Percentiles rank a stretch among this genome's conserved stretches.
Conservation (phyloP, 257 asterid species). For the Phtheirospermum japonicum region DNA sequence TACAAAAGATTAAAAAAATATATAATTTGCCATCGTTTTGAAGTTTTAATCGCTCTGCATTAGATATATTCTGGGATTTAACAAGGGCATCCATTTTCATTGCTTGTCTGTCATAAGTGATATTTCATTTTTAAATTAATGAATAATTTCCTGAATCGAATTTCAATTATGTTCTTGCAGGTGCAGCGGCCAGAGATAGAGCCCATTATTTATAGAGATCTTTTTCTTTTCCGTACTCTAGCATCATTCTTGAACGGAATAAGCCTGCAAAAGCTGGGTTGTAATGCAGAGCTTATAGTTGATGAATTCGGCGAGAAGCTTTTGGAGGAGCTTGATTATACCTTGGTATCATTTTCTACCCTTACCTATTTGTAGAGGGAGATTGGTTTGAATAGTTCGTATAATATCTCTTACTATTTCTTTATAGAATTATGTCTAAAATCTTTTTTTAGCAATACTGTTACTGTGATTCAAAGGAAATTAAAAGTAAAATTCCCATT, state of each 20-base stretch:
- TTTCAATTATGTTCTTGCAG: conserved; percentile 42
- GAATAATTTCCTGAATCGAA: conserved; percentile 20
- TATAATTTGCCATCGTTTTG: background rate
- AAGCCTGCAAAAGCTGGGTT: conserved; percentile 93
- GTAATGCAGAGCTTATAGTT: conserved; percentile 95
- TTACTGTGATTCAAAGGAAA: background rate
- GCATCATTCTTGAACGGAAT: conserved; percentile 97
- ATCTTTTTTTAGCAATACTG: background rate
- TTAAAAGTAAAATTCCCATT: conserved; percentile 10
- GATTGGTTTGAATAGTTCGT: background rate
- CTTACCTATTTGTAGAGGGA: conserved; percentile 22
- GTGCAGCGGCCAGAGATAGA: conserved; percentile 97
- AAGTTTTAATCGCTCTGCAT: conserved; percentile 20
- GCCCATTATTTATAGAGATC: conserved; percentile 96
- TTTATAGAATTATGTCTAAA: conserved; percentile 2
- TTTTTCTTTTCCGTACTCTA: conserved; percentile 93
- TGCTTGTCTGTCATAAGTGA: conserved; percentile 13
- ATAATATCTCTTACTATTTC: background rate
- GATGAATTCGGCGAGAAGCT: conserved; percentile 99
- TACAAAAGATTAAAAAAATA: background rate
- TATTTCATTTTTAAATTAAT: conserved; percentile 21
- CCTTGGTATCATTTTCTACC: conserved; percentile 60
- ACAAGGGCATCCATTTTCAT: conserved; percentile 17
- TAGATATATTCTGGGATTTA: conserved; percentile 22
- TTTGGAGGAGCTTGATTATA: conserved; percentile 96